Base-by-base conservation (phyloP, 1,284 basidiomycete species). In the Salmacisia buchloeana region DNA sequence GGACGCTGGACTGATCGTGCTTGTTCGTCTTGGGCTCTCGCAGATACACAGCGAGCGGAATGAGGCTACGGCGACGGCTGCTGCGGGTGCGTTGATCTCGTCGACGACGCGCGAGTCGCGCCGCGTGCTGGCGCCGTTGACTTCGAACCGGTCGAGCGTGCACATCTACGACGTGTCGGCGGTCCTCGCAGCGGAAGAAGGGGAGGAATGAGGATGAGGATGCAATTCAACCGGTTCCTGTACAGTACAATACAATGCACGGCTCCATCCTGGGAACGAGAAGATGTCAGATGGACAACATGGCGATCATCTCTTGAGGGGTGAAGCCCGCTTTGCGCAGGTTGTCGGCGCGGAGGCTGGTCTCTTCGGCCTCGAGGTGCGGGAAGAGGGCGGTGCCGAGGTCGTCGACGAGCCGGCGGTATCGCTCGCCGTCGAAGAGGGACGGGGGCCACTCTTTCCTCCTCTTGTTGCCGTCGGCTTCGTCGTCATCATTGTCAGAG, bases 361-460 rank as follows among this genome's bases (percentile, higher is more conserved):
- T 63, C 61, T 74, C 72, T 25, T 74, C 72, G 13, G 68, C 72
- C 34, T 64, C 63, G 9, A 74, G 58, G 63, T 74, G 72, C 7
- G 68, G 70, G 58, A 74, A 59, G 27, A 74, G 38, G 2, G 66
- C 58, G n/a, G 31, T 27, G n/a, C 62, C 65, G 34, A 74, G 58
- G 18, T 58, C 57, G 3, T 61, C 58, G 0, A 69, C 58, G 29
- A 68, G 43, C 3, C 15, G 46, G 2, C 38, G 39, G 59, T 73
- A 63, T 41, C 69, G 62, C 0, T 15, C 62, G 31, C 63, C 25
- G 54, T 74, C 72, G 57, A 65, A 74, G 13, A 69, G 59, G 9
- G 65, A 23, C 23, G 29, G 60, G n/a, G 64, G 62, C 64, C 64
- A 66, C 3, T 62, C 49, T 5, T 57, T 63, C 15, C 56, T 58